Evolutionary conservation across 768 basidiomycete genomes (phyloP), one percentile per base, ranked within the genome.

Genomic region (Lactarius psammicola): DNA sequence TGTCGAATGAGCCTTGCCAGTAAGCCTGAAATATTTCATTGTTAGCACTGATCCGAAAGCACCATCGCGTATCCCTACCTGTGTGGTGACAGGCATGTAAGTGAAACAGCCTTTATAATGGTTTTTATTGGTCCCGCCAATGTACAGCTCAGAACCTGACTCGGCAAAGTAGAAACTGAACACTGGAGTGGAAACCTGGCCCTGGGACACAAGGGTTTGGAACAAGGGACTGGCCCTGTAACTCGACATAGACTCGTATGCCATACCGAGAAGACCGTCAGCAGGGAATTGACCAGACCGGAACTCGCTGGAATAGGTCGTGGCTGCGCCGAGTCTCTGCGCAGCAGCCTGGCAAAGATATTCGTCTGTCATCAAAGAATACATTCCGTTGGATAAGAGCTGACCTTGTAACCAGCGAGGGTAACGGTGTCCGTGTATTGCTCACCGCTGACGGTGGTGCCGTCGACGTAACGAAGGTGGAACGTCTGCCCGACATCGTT

Each of bases 161-260:
- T 74, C 31, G 13, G 80, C 70, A 54, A 86, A 75, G 66, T 82
- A 81, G 70, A 87, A 79, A 31, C 80, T 78, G 68, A 87, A 85
- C 64, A 79, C 75, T 49, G 77, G 70, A 33, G 77, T 69, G 8
- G 75, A 64, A 2, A 77, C 71, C 38, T 68, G 64, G 17, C 73
- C 74, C 53, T 81, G 75, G 8, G 74, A 70, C 20, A 82, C 65
- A 44, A 85, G 78, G 26, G 79, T 80, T 60, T 83, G 78, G 71
- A 77, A 75, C 59, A 71, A 60, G 4, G 76, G 71, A 15, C 60
- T 51, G 6, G 67, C 60, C 46, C 69, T 70, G 69, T 63, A 74
- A 17, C 8, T 31, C 2, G 74, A 75, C 55, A 74, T 71, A 9
- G 70, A 66, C 59, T 75, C 66, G 66, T 71, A 75, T 5, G 46